A percentile compares a stretch with the other conserved stretches of the same genome.
phyloP scores from a whole-genome alignment of 306 rosid species.

The Cicer bijugum region DNA sequence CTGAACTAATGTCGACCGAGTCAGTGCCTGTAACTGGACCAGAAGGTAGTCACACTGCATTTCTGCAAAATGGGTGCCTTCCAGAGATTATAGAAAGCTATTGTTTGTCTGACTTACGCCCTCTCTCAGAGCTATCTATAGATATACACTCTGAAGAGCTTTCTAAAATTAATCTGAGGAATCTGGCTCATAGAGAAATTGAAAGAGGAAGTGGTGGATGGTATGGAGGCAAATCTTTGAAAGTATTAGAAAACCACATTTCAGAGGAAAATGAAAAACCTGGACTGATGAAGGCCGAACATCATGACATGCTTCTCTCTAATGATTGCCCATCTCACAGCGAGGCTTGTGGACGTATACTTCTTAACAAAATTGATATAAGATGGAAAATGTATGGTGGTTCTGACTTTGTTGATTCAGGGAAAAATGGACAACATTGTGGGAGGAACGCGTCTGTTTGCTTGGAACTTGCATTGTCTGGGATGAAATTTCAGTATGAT shows the following conservation, averaged over 20 bases:
- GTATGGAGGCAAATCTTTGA: slow-evolving; percentile 59
- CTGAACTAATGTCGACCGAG: slow-evolving; percentile 48
- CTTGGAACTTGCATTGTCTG: slow-evolving; percentile 69
- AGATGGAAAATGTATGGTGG: slow-evolving; percentile 90
- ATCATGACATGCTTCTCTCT: slow-evolving; percentile 49
- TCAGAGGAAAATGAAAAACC: slow-evolving; percentile 51
- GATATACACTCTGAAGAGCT: slow-evolving; percentile 60
- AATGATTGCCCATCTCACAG: slow-evolving; percentile 46
- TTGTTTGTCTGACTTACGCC: slow-evolving; percentile 63
- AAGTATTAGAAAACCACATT: slow-evolving; percentile 83
- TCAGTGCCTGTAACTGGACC: slow-evolving; percentile 55
- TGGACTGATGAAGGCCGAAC: slow-evolving; percentile 41
- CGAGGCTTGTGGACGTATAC: slow-evolving; percentile 67
- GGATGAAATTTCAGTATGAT: slow-evolving; percentile 80
- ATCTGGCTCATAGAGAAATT: slow-evolving; percentile 54
- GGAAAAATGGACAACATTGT: slow-evolving; percentile 51
- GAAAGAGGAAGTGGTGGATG: slow-evolving; percentile 75
- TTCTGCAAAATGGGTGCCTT: slow-evolving; percentile 57
- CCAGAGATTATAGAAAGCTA: slow-evolving; percentile 78
- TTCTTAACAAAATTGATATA: slow-evolving; percentile 71
- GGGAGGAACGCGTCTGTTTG: slow-evolving; percentile 67
- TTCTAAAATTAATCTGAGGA: slow-evolving; percentile 46
- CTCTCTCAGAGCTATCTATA: slow-evolving; percentile 61
- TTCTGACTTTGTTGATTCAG: slow-evolving; percentile 66
- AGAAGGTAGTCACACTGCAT: slow-evolving; percentile 61